Base-by-base conservation (phyloP, 208 protist species). In the Leishmania amazonensis region DNA sequence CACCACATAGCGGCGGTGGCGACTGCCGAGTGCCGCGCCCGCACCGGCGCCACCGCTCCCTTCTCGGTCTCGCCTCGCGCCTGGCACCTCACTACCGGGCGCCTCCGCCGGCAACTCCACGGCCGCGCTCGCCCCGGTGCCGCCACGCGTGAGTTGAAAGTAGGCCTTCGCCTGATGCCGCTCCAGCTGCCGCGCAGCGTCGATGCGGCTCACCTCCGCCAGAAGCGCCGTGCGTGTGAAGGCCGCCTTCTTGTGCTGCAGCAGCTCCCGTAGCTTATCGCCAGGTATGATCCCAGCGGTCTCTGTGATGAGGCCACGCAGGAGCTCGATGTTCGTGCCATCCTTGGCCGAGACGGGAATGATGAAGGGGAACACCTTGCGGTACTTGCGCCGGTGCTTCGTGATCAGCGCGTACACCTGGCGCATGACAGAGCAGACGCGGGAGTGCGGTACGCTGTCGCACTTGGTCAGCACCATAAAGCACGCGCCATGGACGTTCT, bases 391-490 rank as follows among this genome's bases (percentile, higher is more conserved):
- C 1, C 94, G 89, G 75, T 98, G 83, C 84, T 91, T 89, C 24
- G 95, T 98, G 72, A 98, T 97, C 76, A 95, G 85, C 1, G 76
- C 57, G 85, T 98, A 98, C 45, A 97, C 90, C 80, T 96, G 92
- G 21, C 91, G 93, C 95, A 98, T 98, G 19, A 97, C 93, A 31
- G 92, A 90, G 78, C 92, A 96, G 45, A 98, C 73, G 65, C 94
- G 93, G 1, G 94, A 94, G 87, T 98, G 95, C 9, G 94, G 89
- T 0, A 98, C 95, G 51, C 87, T 86, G 80, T 98, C 95, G 77
- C 95, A 98, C 88, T 98, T 97, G 65, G 95, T 98, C 51, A 98
- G 87, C 40, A 98, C 91, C 38, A 97, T 81, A 79, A 91, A 98
- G 81, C 95, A 97, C 8, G 95, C 90, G 1, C 95, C 95, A 57